Conservation (phyloP, 345 rosid genomes). For the Hibiscus mutabilis region DNA sequence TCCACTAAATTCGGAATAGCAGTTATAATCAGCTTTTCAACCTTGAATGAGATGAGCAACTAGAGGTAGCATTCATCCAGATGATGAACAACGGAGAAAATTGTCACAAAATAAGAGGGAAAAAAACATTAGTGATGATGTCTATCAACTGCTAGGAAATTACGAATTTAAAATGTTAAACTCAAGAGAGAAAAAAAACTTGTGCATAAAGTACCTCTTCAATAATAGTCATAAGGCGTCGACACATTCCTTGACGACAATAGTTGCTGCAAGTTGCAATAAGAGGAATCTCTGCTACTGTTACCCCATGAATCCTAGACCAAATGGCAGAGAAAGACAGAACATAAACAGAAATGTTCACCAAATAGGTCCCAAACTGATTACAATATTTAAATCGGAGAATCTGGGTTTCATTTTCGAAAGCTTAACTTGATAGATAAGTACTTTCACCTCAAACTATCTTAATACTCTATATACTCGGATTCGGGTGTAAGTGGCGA, state of each 20-base stretch:
- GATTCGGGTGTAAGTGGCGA: background rate
- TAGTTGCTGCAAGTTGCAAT: conserved; percentile 86
- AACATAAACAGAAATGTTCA: background rate
- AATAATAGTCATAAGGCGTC: conserved; percentile 61
- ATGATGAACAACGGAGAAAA: background rate
- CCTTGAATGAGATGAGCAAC: conserved; percentile 72
- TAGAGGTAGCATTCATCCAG: conserved; percentile 26
- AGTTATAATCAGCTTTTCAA: conserved; percentile 79
- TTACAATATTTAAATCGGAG: conserved; percentile 1
- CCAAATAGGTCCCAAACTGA: background rate
- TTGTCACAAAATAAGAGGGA: background rate
- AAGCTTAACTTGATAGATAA: background rate
- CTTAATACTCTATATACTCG: background rate
- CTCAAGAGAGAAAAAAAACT: background rate
- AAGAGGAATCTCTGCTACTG: conserved; percentile 95
- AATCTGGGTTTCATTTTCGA: background rate
- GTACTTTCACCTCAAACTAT: background rate
- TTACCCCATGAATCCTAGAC: conserved; percentile 70
- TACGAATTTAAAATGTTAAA: background rate
- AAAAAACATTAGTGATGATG: background rate
- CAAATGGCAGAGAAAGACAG: background rate
- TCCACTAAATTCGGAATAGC: conserved; percentile 79
- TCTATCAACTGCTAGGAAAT: background rate
- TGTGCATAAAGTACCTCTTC: conserved; percentile 51
- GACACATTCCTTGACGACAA: conserved; percentile 93